Conservation (phyloP, 768 basidiomycete species). For the Hortiboletus flavorubellus region DNA sequence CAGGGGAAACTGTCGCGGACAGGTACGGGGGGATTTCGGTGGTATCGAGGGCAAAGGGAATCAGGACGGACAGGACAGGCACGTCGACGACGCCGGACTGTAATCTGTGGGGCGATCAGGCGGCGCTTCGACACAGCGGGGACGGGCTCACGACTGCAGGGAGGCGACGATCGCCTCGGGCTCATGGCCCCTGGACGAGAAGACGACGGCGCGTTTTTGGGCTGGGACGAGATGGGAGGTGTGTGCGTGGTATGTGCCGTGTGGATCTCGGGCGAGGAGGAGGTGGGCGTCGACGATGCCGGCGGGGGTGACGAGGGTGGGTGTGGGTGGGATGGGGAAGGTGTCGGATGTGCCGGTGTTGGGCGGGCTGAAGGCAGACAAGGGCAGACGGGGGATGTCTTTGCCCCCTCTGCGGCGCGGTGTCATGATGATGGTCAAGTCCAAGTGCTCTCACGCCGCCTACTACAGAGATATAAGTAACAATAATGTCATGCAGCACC, state of each 20-base stretch:
- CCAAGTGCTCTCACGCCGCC: slow-evolving; percentile 10
- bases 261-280: slow-evolving; percentile 34
- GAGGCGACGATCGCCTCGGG: slow-evolving; percentile 40
- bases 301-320: slow-evolving; percentile 61
- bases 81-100: slow-evolving; percentile 18
- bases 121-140: background rate
- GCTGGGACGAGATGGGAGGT: no score
- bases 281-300: slow-evolving; percentile 69
- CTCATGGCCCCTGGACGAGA: slow-evolving; percentile 41
- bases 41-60: slow-evolving; percentile 59
- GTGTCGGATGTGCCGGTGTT: slow-evolving; percentile 50
- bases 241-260: no score
- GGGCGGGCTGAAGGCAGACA: slow-evolving; percentile 73
- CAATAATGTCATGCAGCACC: background rate
- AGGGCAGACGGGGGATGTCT: slow-evolving; percentile 65
- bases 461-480: background rate
- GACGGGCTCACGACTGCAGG: slow-evolving; percentile 37
- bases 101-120: slow-evolving; percentile 16
- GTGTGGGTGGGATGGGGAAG: slow-evolving; percentile 68
- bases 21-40: slow-evolving; percentile 37
- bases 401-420: slow-evolving; percentile 56
- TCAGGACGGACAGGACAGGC: slow-evolving; percentile 52
- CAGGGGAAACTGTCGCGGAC: background rate
- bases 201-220: slow-evolving; percentile 55
- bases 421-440: slow-evolving; percentile 12